These are phyloP conservation scores for Cadophora malorum DNA, from an alignment of 2,329 filamentous ascomycete species.

Conservation along the genomic window DNA sequence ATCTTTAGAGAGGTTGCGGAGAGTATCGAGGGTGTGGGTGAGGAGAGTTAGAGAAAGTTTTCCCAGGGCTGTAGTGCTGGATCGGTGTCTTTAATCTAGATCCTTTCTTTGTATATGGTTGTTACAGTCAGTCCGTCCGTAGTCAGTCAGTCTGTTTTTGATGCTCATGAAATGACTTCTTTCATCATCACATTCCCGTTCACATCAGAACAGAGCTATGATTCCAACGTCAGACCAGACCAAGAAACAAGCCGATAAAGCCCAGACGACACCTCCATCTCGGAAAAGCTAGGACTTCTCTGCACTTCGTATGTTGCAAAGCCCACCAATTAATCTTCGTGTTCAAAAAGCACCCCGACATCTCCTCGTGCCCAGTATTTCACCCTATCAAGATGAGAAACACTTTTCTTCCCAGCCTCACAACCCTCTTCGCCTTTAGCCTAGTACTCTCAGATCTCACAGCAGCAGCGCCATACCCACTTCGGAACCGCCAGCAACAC, in stretches of 20 bases:
- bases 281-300: neutral
- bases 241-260: neutral
- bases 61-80: too few relatives aligned
- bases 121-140: too few relatives aligned
- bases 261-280: neutral
- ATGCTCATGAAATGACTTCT: neutral
- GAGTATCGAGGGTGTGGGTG: neutral
- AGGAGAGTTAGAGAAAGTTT: neutral
- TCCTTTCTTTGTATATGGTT: too few relatives aligned
- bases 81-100: too few relatives aligned
- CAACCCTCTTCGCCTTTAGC: neutral
- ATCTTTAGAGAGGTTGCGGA: slow-evolving; percentile 13
- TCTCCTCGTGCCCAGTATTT: too few relatives aligned
- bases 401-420: neutral
- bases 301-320: neutral
- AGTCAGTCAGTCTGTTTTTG: neutral
- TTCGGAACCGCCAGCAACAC: neutral
- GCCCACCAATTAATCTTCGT: neutral
- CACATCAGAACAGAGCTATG: neutral
- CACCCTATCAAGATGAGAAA: too few relatives aligned
- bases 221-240: neutral
- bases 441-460: neutral
- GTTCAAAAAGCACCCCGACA: too few relatives aligned
- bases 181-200: neutral
- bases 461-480: neutral